phyloP scores from a whole-genome alignment of 73 alveolate species.

The Blepharisma stoltei region DNA sequence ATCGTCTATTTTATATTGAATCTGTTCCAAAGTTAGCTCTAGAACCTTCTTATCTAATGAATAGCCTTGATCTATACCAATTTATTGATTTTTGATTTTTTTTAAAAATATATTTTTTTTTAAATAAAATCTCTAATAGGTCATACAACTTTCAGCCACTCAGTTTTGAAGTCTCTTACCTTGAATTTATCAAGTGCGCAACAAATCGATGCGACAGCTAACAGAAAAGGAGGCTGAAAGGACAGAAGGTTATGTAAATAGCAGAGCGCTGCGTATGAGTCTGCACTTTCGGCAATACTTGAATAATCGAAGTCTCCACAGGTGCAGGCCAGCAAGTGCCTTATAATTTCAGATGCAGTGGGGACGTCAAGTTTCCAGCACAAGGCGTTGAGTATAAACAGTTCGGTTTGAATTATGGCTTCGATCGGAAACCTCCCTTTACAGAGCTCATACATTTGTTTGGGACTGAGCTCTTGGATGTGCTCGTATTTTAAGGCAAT shows the following conservation, averaged over 20 bases:
- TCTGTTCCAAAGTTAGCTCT: too few species aligned
- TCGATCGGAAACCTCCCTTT: not conserved
- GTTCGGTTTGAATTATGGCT: slow-evolving; percentile 13
- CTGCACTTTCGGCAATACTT: slow-evolving; percentile 9
- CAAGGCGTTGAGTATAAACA: not conserved
- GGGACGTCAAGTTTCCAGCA: slow-evolving; percentile 13
- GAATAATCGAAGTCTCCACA: slow-evolving; percentile 3
- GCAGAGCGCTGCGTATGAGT: not conserved
- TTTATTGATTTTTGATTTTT: too few species aligned
- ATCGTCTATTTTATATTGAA: too few species aligned
- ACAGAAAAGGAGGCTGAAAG: not conserved
- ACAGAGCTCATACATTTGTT: not conserved
- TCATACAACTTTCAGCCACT: slow-evolving; percentile 8
- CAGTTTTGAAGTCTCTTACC: not conserved
- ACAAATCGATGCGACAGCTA: not conserved
- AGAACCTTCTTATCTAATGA: too few species aligned
- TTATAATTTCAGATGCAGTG: slow-evolving; percentile 1
- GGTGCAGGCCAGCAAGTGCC: not conserved
- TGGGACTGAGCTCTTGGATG: not conserved
- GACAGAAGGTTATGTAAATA: not conserved
- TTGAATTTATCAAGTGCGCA: slow-evolving; percentile 9
- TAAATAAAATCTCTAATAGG: too few species aligned
- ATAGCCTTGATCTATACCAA: not conserved
- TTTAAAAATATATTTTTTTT: too few species aligned
- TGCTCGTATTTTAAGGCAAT: slow-evolving; percentile 23